Base-by-base conservation (phyloP, 78 protist species). In the Dictyostelium intermedium region DNA sequence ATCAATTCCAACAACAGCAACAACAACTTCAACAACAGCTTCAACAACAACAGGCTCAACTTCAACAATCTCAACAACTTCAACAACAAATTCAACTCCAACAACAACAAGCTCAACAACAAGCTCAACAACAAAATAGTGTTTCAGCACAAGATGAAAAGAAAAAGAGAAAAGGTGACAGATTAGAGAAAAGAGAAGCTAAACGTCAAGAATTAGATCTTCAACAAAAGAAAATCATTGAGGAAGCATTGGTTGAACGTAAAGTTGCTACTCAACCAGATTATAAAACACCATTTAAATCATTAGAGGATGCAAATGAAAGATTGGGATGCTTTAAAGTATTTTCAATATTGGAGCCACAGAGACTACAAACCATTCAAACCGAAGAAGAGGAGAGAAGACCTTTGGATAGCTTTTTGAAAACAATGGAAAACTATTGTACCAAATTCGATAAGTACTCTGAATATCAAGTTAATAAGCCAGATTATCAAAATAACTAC, bases 221-320 rank as follows among this genome's bases (percentile, higher is more conserved):
- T 27, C 45, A 50, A 34, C 69, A 61, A 20, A 86, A 77, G 66
- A 86, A 77, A 72, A 77, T 53, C 27, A 56, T 86, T 35, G 45
- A 61, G 8, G 47, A 35, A 1, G 61, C 25, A 20, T 11, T 66
- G 76, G 32, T 32, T 35, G 39, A 53, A 61, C 81, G 92, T 74
- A 86, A 86, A 61, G 32, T 86, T 34, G 92, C 92, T 0, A 86
- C 92, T 23, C 63, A 86, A 23, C 92, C 92, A n/a, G 92, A 86
- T 60, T 86, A 86, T 53, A 86, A 86, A 53, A 86, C 92, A 20
- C 84, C 92, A 60, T 86, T 86, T 77, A 80, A 86, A 77, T 86
- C 92, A 60, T 35, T 86, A 5, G 41, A 76, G 8, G 92, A 86
- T 86, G 83, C 61, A 37, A 77, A 77, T 25, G 25, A 74, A 23